phyloP scores from a whole-genome alignment of 1,139 yeast genomes.

The Geotrichum klebahnii region DNA sequence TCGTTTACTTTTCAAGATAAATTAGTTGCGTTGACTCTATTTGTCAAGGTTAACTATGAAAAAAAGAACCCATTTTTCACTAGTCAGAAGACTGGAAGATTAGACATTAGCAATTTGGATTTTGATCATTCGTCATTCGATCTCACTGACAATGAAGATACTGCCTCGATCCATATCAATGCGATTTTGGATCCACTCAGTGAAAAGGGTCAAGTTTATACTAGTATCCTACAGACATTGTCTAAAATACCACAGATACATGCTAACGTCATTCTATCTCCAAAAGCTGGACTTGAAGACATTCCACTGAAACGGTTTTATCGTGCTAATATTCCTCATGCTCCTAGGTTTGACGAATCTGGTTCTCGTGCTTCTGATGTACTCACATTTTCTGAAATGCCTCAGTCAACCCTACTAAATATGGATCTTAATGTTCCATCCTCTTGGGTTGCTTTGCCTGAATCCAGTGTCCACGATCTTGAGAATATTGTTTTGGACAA shows the following conservation, averaged over 20 bases:
- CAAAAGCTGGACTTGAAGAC: slow-evolving; percentile 45
- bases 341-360: slow-evolving; percentile 43
- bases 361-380: slow-evolving; percentile 28
- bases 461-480: slow-evolving; percentile 15
- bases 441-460: slow-evolving; percentile 53
- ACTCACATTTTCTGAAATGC: slow-evolving; percentile 40
- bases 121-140: slow-evolving; percentile 27
- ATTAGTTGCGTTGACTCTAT: slow-evolving; percentile 27
- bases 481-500: slow-evolving; percentile 26
- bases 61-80: slow-evolving; percentile 23
- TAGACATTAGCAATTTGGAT: slow-evolving; percentile 25
- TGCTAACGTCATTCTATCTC: slow-evolving; percentile 57
- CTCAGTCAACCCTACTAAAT: slow-evolving; percentile 50
- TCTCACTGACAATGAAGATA: slow-evolving; percentile 25
- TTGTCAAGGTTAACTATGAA: slow-evolving; percentile 25
- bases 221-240: slow-evolving; percentile 50
- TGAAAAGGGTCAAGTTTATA: slow-evolving; percentile 60
- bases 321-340: slow-evolving; percentile 44
- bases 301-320: slow-evolving; percentile 59
- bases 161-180: slow-evolving; percentile 45
- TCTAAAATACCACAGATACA: slow-evolving; percentile 40
- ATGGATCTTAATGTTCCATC: slow-evolving; percentile 60
- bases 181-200: slow-evolving; percentile 68
- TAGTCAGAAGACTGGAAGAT: slow-evolving; percentile 18
- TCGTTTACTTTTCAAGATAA: slow-evolving; percentile 28